Conservation (phyloP, 495 filamentous ascomycete species). For the Hapsidospora chrysogenum region DNA sequence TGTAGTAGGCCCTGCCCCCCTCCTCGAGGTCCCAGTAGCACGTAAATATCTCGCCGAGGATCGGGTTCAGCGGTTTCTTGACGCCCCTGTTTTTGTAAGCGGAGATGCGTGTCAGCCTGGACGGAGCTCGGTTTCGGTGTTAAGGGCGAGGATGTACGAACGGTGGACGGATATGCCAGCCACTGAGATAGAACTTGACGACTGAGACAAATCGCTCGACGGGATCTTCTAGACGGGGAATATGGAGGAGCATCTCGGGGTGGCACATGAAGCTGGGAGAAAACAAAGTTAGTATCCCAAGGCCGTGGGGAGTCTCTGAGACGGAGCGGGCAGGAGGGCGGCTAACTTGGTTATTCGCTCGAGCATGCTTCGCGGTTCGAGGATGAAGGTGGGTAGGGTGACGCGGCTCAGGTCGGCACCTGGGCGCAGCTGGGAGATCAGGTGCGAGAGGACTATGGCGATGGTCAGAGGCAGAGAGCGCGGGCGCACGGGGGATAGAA, state of each 20-base stretch:
- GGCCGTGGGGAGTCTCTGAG: too few species aligned
- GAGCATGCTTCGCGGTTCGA: slow-evolving; percentile 94
- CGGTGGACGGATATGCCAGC: slow-evolving; percentile 98
- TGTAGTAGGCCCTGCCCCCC: slow-evolving; percentile 76
- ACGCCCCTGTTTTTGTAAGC: slow-evolving; percentile 80
- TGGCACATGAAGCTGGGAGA: slow-evolving; percentile 89
- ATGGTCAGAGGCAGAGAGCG: slow-evolving; percentile 4
- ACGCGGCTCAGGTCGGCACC: slow-evolving; percentile 92
- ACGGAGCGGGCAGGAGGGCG: background rate
- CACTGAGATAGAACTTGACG: slow-evolving; percentile 93
- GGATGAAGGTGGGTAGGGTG: slow-evolving; percentile 90
- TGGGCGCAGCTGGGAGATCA: slow-evolving; percentile 91
- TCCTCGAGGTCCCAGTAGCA: slow-evolving; percentile 92
- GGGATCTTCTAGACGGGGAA: slow-evolving; percentile 78
- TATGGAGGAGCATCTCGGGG: slow-evolving; percentile 83
- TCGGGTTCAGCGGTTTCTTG: slow-evolving; percentile 96
- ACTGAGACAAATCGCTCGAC: slow-evolving; percentile 82
- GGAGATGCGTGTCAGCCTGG: slow-evolving; percentile 10
- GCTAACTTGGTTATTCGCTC: slow-evolving; percentile 94
- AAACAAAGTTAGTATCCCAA: background rate
- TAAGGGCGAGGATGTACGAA: slow-evolving; percentile 31
- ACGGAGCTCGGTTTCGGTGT: background rate
- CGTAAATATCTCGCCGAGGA: slow-evolving; percentile 87
- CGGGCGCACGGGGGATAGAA: background rate
- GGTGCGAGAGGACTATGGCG: slow-evolving; percentile 64